A percentile compares a stretch with the other conserved stretches of the same genome.
phyloP scores from a whole-genome alignment of 257 asterid species.

The Solanum raphanifolium region DNA sequence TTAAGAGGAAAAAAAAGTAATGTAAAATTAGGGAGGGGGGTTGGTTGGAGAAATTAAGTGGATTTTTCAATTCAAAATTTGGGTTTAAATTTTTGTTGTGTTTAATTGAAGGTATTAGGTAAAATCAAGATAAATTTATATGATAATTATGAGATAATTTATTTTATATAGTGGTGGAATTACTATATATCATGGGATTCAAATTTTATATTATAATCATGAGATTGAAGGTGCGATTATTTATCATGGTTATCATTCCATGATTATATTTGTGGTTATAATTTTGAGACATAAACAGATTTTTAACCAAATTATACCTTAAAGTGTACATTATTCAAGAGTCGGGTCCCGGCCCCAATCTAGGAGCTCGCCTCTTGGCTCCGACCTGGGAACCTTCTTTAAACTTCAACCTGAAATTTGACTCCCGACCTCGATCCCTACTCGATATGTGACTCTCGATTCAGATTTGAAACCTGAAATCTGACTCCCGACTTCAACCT shows the following conservation, averaged over 20 bases:
- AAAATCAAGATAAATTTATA: not conserved
- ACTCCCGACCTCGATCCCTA: not conserved
- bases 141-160: not conserved
- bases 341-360: not conserved
- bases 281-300: accelerated
- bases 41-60: not conserved
- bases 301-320: not conserved
- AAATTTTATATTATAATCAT: not conserved
- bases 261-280: not conserved
- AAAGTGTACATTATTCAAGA: not conserved
- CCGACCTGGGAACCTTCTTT: accelerated
- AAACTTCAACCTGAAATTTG: no score
- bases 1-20: not conserved
- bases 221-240: not conserved
- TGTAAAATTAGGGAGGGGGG: not conserved
- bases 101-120: not conserved
- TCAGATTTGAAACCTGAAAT: not conserved
- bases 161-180: not conserved
- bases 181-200: not conserved
- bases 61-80: not conserved
- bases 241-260: not conserved
- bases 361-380: not conserved
- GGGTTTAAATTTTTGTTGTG: not conserved
- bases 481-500: not conserved
- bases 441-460: not conserved